Conservation (phyloP, 306 rosid genomes). For the Inga laurina region DNA sequence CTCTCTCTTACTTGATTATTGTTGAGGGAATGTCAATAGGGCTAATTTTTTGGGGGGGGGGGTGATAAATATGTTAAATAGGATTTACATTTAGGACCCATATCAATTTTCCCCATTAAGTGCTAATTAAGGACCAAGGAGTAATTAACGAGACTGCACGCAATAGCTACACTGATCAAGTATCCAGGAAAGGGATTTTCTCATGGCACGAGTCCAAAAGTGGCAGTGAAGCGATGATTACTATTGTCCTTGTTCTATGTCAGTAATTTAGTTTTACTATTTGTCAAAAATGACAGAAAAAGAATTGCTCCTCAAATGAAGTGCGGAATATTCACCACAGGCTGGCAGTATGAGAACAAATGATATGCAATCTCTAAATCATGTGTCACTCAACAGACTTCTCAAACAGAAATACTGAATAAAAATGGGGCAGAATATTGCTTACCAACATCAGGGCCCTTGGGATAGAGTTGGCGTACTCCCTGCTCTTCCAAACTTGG, state of each 20-base stretch:
- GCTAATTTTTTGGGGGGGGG: too few relatives aligned
- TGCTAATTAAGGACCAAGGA: too few relatives aligned
- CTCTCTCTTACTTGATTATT: too few relatives aligned
- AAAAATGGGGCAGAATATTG: background rate
- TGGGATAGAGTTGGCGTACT: slow-evolving; percentile 83
- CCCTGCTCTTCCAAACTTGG: slow-evolving; percentile 94
- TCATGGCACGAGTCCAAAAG: slow-evolving; percentile 4
- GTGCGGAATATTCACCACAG: background rate
- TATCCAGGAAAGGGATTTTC: background rate
- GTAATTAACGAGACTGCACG: slow-evolving; percentile 11
- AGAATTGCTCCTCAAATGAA: background rate
- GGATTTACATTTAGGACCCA: too few relatives aligned
- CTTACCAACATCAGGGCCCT: slow-evolving; percentile 79
- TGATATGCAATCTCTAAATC: too few relatives aligned
- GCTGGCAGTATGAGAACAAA: background rate
- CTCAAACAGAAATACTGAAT: background rate
- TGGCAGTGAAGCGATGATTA: background rate
- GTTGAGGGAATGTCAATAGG: too few relatives aligned
- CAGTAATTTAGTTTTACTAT: background rate
- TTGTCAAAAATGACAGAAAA: background rate
- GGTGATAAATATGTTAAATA: too few relatives aligned
- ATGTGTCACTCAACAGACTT: too few relatives aligned
- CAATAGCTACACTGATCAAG: slow-evolving; percentile 9
- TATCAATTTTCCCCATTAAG: too few relatives aligned
- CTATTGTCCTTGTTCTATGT: background rate